Conservation (phyloP, 2,329 filamentous ascomycete species). For the Colletotrichum sublineola region DNA sequence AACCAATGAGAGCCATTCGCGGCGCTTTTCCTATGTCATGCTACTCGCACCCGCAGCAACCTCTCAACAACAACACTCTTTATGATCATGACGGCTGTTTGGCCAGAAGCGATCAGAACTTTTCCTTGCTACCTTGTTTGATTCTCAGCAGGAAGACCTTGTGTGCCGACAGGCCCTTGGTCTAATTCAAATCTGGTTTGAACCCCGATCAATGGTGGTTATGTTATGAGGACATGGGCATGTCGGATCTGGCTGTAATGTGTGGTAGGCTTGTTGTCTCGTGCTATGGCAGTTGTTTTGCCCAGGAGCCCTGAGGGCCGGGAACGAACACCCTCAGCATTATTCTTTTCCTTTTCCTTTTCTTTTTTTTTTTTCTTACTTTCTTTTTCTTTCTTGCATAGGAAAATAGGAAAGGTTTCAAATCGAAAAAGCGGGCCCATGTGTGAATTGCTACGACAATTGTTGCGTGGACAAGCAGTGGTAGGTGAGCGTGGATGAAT, state of each 20-base stretch:
- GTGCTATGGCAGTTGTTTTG: background rate
- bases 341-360: background rate
- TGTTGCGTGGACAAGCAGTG: background rate
- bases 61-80: background rate
- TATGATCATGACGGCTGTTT: constrained; percentile 10
- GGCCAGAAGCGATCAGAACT: background rate
- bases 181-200: constrained; percentile 17
- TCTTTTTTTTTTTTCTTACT: background rate
- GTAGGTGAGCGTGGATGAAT: background rate
- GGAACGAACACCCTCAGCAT: background rate
- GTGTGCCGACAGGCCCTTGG: no score
- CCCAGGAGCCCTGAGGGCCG: background rate
- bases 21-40: constrained; percentile 13
- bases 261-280: constrained; percentile 15
- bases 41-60: background rate
- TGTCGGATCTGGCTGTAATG: constrained; percentile 18
- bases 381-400: background rate
- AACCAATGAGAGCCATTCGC: constrained; percentile 1
- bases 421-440: background rate
- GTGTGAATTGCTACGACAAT: background rate
- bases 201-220: background rate
- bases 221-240: constrained; percentile 17
- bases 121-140: constrained; percentile 1
- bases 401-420: background rate
- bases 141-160: background rate